Evolutionary conservation across 2,329 filamentous ascomycete genomes (phyloP).

Genomic region (Aphanocladium album): DNA sequence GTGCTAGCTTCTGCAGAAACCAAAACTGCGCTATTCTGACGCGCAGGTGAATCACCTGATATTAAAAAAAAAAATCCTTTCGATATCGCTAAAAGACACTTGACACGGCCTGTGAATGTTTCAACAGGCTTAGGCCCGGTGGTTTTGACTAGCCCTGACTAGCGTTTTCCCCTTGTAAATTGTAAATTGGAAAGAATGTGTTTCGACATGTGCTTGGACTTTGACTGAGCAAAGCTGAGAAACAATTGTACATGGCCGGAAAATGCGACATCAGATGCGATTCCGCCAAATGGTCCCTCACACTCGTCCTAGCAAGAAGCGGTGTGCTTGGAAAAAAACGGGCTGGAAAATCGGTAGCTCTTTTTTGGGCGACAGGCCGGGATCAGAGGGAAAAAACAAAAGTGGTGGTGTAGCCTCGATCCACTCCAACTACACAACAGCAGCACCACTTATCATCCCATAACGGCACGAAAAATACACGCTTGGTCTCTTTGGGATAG

Average conservation of each 20-base stretch:
- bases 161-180: not conserved
- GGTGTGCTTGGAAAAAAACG: not conserved
- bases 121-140: not conserved
- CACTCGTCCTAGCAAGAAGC: not conserved
- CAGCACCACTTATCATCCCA: not conserved
- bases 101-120: not conserved
- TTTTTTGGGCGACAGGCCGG: conserved; percentile 6
- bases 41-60: conserved; percentile 12
- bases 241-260: not conserved
- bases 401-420: not conserved
- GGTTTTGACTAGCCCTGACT: not conserved
- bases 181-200: not conserved
- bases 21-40: conserved; percentile 11
- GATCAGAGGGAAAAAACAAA: not conserved
- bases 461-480: not conserved
- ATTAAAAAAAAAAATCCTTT: not conserved
- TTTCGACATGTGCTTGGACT: not conserved
- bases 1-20: conserved; percentile 5
- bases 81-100: not conserved
- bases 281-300: not conserved
- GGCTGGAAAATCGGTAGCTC: not conserved
- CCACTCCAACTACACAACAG: conserved; percentile 2
- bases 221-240: not conserved
- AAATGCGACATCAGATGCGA: conserved; percentile 1
- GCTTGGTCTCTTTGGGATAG: conserved; percentile 9